Base-by-base conservation (phyloP, 306 rosid genomes). In the Lupinus albus region DNA sequence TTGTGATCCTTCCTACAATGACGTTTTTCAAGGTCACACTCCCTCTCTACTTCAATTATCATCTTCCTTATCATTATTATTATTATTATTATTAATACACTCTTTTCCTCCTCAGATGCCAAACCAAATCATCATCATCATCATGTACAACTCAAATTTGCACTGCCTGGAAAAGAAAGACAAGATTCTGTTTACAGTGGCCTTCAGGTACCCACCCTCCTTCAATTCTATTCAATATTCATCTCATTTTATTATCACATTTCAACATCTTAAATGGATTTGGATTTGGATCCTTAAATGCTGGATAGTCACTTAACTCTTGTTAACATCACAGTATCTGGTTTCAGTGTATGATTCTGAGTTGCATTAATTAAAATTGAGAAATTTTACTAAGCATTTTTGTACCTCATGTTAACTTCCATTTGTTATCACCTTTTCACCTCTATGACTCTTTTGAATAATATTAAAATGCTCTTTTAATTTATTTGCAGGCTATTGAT, bases 171-270 rank as follows among this genome's bases (percentile, higher is more conserved):
- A 33, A 93, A 93, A 85, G 99, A 93, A 81, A 83, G 99, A 76
- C 99, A 93, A 74, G 94, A 93, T 81, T 93, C 97, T 32, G 99
- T 93, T 67, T 93, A 79, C 86, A 88, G 76, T 55, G 96, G 99
- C 64, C 81, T 93, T 54, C 96, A 90, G 96, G 99, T 84, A 85
- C 73, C 75, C 75, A 70, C 68, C 51, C 38, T 67, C 16, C 8
- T 4, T 33, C 3, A 7, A 0, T 33, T 4, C 5, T 33, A 33
- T 2, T 33, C 36, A 33, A 4, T 4, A 2, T 28, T 28, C 33
- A 28, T 28, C 4, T 4, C 4, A 2, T 28, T 28, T 28, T n/a
- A n/a, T n/a, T n/a, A n/a, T n/a, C n/a, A n/a, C n/a, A n/a, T n/a
- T n/a, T n/a, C n/a, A n/a, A n/a, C n/a, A n/a, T n/a, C n/a, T n/a